Evolutionary conservation across 208 protist genomes (phyloP), one percentile per base, ranked within the genome.

Genomic region (Acanthamoeba comandoni): DNA sequence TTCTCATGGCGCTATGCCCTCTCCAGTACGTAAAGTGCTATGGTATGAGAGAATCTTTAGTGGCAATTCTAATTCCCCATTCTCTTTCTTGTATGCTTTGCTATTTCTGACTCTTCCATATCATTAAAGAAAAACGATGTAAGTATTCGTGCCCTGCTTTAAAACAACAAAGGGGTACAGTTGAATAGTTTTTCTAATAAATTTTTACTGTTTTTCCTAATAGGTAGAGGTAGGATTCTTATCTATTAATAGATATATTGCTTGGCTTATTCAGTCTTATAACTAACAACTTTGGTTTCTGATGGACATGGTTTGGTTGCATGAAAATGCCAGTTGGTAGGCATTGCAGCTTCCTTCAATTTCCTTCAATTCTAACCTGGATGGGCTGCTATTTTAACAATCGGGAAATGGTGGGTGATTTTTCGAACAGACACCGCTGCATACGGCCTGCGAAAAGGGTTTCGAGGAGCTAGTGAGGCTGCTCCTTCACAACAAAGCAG

Each of bases 391-490:
- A 26, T 29, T 65, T 65, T 29, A 65, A 65, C 13, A 17, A 3
- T 73, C 5, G 65, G 17, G 9, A 2, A 73, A 65, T 65, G 35
- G 35, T 43, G 35, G 35, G 35, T 43, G 35, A 43, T 43, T 43
- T 43, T 43, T 43, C 2, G 58, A 19, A 26, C 22, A 49, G 70
- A 80, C 70, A 1, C 22, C 70, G 2, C 70, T 80, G 19, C 70
- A 80, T 31, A 8, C 57, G 43, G 70, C 70, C 2, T 80, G 70
- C 70, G 70, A 80, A 24, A 80, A 80, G 48, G 70, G 70, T 15
- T 80, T 35, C 48, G 70, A 80, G 19, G 70, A 53, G 39, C 9
- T 80, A 2, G 70, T 24, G 11, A 43, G 70, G 19, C 70, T 80
- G 12, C 70, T 80, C 48, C 24, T 80, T 13, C 49, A 80, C 29